Evolutionary conservation across 129 eudicot species (phyloP), one percentile per base, ranked within the genome.

Genomic region (Lactuca saligna): DNA sequence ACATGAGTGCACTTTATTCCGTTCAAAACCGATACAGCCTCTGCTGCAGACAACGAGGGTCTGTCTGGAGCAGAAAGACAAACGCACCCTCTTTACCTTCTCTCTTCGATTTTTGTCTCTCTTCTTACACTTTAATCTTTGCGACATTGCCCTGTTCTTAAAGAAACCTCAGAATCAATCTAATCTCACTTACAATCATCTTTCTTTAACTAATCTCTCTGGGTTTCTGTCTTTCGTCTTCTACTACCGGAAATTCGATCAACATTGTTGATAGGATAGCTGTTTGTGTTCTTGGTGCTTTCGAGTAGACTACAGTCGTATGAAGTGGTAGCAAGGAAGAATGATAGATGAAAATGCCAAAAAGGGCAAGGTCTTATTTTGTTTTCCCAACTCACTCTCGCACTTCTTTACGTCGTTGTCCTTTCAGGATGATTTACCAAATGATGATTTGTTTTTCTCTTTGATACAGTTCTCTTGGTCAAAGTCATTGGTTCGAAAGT

Each of bases 401-500:
- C 38, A 55, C 9, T 42, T 39, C 0, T 53, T 65, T 65, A 35
- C 38, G 4, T 46, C 51, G 51, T 46, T 46, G 51, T 46, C 7
- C 8, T 15, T 53, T 53, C 57, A 5, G 3, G 29, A 17, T 16
- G 13, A 11, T 71, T 32, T 56, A 33, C 31, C 66, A 35, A 41
- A 56, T 46, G 51, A 61, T 65, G 66, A 58, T 37, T 73, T 33
- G 35, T 53, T 7, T 51, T 16, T 68, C 68, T 2, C 66, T 53
- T 59, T 69, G 31, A 77, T 74, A 7, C 72, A 91, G 97, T 91
- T 91, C 64, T 91, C 83, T 7, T 91, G 97, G 97, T 82, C 97
- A 53, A 91, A 86, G 71, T 78, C 94, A 33, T 71, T 91, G 74
- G 85, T 91, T 41, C 84, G 94, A 60, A 91, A 86, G 71, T 91